Evolutionary conservation across 2,329 filamentous ascomycete species (phyloP), one percentile per base, ranked within the genome.

Genomic region (Diaporthe aspalathi): DNA sequence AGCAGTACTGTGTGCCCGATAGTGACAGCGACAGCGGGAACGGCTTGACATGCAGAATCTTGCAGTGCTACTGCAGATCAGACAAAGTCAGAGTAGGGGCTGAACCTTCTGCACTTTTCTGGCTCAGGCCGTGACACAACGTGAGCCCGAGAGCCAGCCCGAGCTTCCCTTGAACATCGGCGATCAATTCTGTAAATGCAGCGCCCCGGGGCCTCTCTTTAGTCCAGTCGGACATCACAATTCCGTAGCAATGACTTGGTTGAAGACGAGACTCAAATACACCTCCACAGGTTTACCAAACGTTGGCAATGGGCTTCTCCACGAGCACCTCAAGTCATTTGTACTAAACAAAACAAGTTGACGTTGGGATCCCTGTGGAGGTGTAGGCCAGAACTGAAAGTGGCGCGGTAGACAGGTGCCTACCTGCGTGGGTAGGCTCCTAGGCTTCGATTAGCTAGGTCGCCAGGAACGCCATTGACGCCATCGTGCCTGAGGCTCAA

Each of bases 41-140:
- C 52, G 50, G 66, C 66, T 57, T 68, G 52, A 49, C 12, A 24
- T 56, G 38, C 50, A 40, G 40, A 49, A 49, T 68, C 40, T 68
- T 57, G 66, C 66, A 65, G 27, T 63, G 43, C 27, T 20, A 68
- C 43, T n/a, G 52, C 27, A 68, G 66, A 57, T 57, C 66, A 56
- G 52, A 56, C 27, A 24, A 32, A 56, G 38, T 20, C 50, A 67
- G 35, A 27, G 14, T 35, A 49, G 43, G 57, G 20, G 9, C 24
- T 63, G 60, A 49, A 49, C 43, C 43, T 20, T 22, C 43, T 49
- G 20, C 27, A 43, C n/a, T 47, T 27, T 49, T 27, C n/a, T 63
- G 60, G 60, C 29, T 12, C 20, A 63, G n/a, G 57, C 57, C 43
- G 27, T 63, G 17, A 24, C 60, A 9, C 38, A 24, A 67, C 29